Conservation (phyloP, 2,329 filamentous ascomycete species). For the Alternaria triticimaculans region DNA sequence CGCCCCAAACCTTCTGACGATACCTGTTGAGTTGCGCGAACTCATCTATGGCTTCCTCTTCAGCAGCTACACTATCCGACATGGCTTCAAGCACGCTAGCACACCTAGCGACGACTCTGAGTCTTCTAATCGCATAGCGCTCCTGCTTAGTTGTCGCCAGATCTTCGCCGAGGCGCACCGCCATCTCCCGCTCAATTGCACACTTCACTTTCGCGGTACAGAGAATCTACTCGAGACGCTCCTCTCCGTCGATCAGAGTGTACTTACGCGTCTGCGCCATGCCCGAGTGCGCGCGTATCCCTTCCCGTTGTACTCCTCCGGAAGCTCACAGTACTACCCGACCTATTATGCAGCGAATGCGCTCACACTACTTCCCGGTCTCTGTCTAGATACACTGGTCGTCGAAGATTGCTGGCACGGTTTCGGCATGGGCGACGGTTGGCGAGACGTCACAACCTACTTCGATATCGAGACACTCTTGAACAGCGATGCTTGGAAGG, state of each 20-base stretch:
- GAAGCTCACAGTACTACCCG: conserved; percentile 36
- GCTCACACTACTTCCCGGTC: conserved; percentile 38
- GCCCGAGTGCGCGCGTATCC: conserved; percentile 42
- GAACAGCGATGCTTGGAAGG: conserved; percentile 43
- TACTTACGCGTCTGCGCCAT: conserved; percentile 42
- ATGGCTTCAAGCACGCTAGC: conserved; percentile 32
- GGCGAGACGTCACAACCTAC: conserved; percentile 45
- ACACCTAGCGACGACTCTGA: not conserved
- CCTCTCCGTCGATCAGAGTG: conserved; percentile 36
- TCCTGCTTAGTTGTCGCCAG: conserved; percentile 41
- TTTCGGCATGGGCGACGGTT: conserved; percentile 42
- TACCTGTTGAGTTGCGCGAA: conserved; percentile 44
- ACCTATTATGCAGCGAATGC: conserved; percentile 44
- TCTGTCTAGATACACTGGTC: conserved; percentile 40
- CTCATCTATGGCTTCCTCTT: conserved; percentile 46
- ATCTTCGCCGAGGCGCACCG: conserved; percentile 42
- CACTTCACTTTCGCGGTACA: conserved; percentile 43
- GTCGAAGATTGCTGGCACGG: conserved; percentile 47
- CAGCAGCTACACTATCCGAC: conserved; percentile 35
- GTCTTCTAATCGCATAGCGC: conserved; percentile 33
- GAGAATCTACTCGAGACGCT: conserved; percentile 44
- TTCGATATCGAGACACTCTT: conserved; percentile 43
- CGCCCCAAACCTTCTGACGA: conserved; percentile 33
- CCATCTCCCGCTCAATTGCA: conserved; percentile 40
- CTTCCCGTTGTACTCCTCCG: conserved; percentile 39